These are phyloP conservation scores for Sarocladium kiliense DNA, from an alignment of 2,329 filamentous ascomycete genomes.

Conservation along the genomic window DNA sequence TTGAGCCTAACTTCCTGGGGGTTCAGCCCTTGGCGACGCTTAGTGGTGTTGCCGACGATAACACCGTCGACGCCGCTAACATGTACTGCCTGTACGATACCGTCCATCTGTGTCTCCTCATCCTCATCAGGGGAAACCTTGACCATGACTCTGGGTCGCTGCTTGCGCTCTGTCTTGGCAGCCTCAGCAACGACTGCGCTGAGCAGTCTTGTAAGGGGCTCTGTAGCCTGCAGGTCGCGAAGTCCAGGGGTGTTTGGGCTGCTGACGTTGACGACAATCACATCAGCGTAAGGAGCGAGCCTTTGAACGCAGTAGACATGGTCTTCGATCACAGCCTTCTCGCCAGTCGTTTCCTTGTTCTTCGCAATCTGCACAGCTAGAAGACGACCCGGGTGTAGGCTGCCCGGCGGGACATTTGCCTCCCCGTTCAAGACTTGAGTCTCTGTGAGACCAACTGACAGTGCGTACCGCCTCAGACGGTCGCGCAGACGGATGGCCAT, in stretches of 20 bases:
- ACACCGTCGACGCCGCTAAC: constrained; percentile 85
- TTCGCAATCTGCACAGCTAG: constrained; percentile 93
- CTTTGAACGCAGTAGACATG: constrained; percentile 87
- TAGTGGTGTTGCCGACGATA: constrained; percentile 97
- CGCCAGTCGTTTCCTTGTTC: constrained; percentile 89
- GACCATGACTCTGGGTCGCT: constrained; percentile 75
- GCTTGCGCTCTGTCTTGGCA: constrained; percentile 59
- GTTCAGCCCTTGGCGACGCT: constrained; percentile 63
- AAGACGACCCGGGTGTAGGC: constrained; percentile 67
- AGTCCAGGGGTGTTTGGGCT: constrained; percentile 94
- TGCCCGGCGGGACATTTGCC: constrained; percentile 74
- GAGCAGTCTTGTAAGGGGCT: constrained; percentile 76
- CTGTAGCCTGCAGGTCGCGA: constrained; percentile 77
- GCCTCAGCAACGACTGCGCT: constrained; percentile 79
- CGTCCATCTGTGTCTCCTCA: constrained; percentile 73
- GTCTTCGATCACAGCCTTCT: constrained; percentile 71
- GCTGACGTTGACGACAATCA: constrained; percentile 97
- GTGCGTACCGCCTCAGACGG: constrained; percentile 73
- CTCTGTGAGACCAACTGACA: constrained; percentile 64
- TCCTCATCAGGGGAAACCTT: constrained; percentile 98
- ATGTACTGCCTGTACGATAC: constrained; percentile 82
- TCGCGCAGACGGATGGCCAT: constrained; percentile 76
- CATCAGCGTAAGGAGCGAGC: constrained; percentile 83
- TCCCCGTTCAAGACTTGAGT: constrained; percentile 70
- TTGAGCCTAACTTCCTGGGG: constrained; percentile 63